phyloP scores from a whole-genome alignment of 805 yeast genomes.

The Cyberlindnera japonica region DNA sequence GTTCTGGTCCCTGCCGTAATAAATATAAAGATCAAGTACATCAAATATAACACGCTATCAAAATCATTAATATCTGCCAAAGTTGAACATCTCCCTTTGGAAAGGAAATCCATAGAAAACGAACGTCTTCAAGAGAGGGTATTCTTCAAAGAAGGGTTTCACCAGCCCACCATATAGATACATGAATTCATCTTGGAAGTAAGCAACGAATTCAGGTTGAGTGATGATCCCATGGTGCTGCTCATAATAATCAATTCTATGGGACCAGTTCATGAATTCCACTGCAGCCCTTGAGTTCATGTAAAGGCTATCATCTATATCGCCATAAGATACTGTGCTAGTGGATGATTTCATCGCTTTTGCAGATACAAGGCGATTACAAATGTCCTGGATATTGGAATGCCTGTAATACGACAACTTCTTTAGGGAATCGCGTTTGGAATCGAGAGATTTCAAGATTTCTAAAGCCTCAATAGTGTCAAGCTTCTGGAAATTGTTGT shows the following conservation, averaged over 20 bases:
- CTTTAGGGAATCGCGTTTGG: not conserved
- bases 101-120: conserved; percentile 5
- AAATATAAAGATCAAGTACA: too few relatives aligned
- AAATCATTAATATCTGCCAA: not conserved
- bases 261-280: conserved; percentile 18
- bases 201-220: not conserved
- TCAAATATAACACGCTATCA: too few relatives aligned
- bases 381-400: not conserved
- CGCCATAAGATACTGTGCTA: conserved; percentile 7
- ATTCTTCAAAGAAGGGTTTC: not conserved
- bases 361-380: not conserved
- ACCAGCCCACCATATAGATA: conserved; percentile 1
- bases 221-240: not conserved
- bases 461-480: not conserved
- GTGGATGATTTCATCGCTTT: conserved; percentile 13
- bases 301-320: conserved; percentile 21
- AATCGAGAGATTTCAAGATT: not conserved
- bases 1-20: too few relatives aligned
- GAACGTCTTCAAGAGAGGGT: conserved; percentile 1
- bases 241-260: conserved; percentile 22
- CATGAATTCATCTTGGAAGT: conserved; percentile 1
- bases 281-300: conserved; percentile 14
- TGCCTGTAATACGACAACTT: not conserved
- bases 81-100: not conserved
- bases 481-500: not conserved